These are phyloP conservation scores for Penstemon newberryi DNA, from an alignment of 257 asterid genomes.

Conservation along the genomic window DNA sequence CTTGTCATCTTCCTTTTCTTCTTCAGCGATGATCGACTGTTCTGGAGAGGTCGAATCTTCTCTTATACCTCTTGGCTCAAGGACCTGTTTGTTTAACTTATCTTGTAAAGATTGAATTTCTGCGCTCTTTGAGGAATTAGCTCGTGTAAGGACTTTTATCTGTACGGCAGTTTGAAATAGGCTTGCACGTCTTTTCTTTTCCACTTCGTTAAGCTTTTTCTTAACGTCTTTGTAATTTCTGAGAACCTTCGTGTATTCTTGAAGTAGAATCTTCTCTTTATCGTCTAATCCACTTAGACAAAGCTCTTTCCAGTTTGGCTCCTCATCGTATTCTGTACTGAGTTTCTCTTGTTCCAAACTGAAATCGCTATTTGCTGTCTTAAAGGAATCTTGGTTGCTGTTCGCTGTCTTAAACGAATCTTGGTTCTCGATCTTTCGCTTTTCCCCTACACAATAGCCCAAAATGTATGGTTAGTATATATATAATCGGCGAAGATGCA, in stretches of 20 bases:
- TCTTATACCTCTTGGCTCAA: slow-evolving; percentile 16
- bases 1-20: too few relatives aligned
- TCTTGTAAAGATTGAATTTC: slow-evolving; percentile 41
- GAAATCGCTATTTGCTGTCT: too few relatives aligned
- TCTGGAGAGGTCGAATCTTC: neutral
- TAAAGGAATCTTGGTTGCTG: too few relatives aligned
- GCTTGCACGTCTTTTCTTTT: slow-evolving; percentile 60
- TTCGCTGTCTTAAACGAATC: slow-evolving; percentile 23
- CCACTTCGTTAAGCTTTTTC: slow-evolving; percentile 57
- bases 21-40: too few relatives aligned
- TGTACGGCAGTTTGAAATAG: slow-evolving; percentile 63
- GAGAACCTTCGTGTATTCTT: slow-evolving; percentile 69
- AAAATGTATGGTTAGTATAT: slow-evolving; percentile 1
- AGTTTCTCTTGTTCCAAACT: too few relatives aligned
- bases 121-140: slow-evolving; percentile 48
- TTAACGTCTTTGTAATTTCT: slow-evolving; percentile 78
- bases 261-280: slow-evolving; percentile 63
- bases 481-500: too few relatives aligned
- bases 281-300: slow-evolving; percentile 73
- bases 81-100: slow-evolving; percentile 24
- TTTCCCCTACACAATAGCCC: slow-evolving; percentile 3
- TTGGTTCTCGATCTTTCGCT: slow-evolving; percentile 47
- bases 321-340: slow-evolving; percentile 35
- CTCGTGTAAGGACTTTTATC: slow-evolving; percentile 45
- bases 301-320: slow-evolving; percentile 69